A percentile compares a stretch with the other conserved stretches of the same genome.
Conservation (phyloP, 768 basidiomycete species). For the Russula ochroleuca region DNA sequence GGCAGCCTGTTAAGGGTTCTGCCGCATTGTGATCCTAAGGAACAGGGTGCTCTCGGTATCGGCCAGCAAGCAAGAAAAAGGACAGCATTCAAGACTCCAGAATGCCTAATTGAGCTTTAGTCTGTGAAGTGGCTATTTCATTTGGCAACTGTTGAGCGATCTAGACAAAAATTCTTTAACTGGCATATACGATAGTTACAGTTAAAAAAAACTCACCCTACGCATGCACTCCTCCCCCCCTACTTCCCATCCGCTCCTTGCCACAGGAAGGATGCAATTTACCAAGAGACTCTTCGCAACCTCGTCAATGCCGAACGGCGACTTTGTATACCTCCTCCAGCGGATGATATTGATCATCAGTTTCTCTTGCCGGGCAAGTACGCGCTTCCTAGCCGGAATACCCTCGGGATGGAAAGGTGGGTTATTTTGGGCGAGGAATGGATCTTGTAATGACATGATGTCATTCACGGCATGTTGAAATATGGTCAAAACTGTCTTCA, state of each 20-base stretch:
- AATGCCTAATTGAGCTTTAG: conserved; percentile 13
- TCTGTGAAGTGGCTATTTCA: conserved; percentile 28
- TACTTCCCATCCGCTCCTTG: conserved; percentile 80
- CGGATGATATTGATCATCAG: conserved; percentile 66
- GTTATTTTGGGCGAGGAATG: conserved; percentile 43
- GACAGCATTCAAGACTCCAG: conserved; percentile 1
- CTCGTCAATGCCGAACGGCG: conserved; percentile 51
- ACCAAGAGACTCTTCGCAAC: conserved; percentile 55
- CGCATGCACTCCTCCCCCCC: conserved; percentile 65
- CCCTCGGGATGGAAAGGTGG: conserved; percentile 71
- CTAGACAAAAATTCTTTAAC: conserved; percentile 12
- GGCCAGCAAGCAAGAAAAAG: conserved; percentile 8
- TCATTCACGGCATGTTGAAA: conserved; percentile 57
- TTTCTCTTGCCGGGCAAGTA: conserved; percentile 63
- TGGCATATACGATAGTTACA: background rate
- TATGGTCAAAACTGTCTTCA: conserved; percentile 47
- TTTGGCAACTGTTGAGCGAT: conserved; percentile 22
- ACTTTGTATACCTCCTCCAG: conserved; percentile 72
- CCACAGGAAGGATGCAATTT: conserved; percentile 57
- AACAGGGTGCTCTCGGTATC: conserved; percentile 33
- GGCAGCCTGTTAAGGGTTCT: conserved; percentile 33
- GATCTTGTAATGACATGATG: conserved; percentile 46
- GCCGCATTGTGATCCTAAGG: conserved; percentile 38
- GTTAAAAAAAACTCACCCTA: conserved; percentile 44
- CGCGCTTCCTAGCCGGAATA: conserved; percentile 65